Percentiles rank a stretch among this genome's conserved stretches.
phyloP scores from a whole-genome alignment of 2,329 filamentous ascomycete species.

The Xylariales sp. region DNA sequence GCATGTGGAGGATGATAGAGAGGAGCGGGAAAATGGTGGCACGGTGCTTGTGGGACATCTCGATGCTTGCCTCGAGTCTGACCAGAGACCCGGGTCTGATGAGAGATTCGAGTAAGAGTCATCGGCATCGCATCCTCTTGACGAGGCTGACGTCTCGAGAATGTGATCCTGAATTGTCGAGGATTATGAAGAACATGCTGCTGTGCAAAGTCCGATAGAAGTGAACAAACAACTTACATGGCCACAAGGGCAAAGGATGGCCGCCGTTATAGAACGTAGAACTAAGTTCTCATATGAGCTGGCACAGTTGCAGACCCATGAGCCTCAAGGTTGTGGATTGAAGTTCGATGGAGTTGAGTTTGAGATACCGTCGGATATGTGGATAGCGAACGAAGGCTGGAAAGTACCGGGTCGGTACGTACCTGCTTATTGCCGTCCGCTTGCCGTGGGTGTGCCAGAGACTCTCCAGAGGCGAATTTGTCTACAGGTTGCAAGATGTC shows the following conservation, averaged over 20 bases:
- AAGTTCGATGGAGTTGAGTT: background rate
- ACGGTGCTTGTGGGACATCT: background rate
- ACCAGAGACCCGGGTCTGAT: no score
- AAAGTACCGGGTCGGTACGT: background rate
- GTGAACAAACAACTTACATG: background rate
- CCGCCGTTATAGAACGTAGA: background rate
- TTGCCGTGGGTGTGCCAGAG: background rate
- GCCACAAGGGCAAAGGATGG: background rate
- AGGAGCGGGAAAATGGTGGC: background rate
- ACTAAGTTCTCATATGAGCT: background rate
- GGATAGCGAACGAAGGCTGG: background rate
- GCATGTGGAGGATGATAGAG: background rate
- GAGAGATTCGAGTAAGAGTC: background rate
- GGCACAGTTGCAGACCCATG: background rate
- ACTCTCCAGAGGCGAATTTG: background rate
- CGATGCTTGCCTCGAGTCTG: no score
- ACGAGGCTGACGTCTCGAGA: background rate
- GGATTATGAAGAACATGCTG: background rate
- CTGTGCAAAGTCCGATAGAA: background rate
- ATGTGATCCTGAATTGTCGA: background rate
- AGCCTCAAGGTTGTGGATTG: background rate
- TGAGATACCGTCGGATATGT: background rate
- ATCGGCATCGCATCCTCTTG: background rate
- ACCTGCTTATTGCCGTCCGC: background rate
- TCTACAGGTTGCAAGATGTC: background rate